phyloP scores from a whole-genome alignment of 768 basidiomycete species.

The Mycena latifolia region DNA sequence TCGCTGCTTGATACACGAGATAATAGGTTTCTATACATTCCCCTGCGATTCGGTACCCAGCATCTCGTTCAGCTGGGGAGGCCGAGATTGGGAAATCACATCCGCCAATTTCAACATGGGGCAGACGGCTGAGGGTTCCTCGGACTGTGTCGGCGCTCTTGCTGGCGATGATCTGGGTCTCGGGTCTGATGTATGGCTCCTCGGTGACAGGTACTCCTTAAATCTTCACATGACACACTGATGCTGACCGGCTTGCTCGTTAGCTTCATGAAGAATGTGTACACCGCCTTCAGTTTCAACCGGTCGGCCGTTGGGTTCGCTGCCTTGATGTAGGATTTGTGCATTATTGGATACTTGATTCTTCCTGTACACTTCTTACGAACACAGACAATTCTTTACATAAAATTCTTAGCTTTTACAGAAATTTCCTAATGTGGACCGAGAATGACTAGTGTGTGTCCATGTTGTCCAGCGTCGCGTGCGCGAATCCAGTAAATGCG shows the following conservation, averaged over 20 bases:
- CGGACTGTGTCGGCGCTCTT: conserved; percentile 62
- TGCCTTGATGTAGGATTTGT: not conserved
- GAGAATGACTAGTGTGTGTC: conserved; percentile 11
- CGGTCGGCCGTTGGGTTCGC: conserved; percentile 55
- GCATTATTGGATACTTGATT: not conserved
- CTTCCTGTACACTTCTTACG: not conserved
- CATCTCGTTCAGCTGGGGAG: conserved; percentile 52
- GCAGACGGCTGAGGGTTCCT: conserved; percentile 56
- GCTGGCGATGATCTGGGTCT: conserved; percentile 51
- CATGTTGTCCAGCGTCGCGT: no score
- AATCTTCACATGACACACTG: not conserved
- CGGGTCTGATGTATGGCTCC: conserved; percentile 40
- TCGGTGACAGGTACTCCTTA: conserved; percentile 47
- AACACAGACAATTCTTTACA: no score
- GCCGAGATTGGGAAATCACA: conserved; percentile 55
- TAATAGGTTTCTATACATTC: conserved; percentile 21
- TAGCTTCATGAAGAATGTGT: conserved; percentile 58
- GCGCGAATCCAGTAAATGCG: no score
- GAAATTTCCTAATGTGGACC: conserved; percentile 7
- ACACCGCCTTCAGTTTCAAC: conserved; percentile 54
- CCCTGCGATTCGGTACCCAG: conserved; percentile 42
- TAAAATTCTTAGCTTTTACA: no score
- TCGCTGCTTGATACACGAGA: no score
- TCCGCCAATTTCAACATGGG: conserved; percentile 57
- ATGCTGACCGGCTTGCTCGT: not conserved